Evolutionary conservation across 1,139 yeast genomes (phyloP), one percentile per base, ranked within the genome.

Genomic region (Suhomyces wounanorum): DNA sequence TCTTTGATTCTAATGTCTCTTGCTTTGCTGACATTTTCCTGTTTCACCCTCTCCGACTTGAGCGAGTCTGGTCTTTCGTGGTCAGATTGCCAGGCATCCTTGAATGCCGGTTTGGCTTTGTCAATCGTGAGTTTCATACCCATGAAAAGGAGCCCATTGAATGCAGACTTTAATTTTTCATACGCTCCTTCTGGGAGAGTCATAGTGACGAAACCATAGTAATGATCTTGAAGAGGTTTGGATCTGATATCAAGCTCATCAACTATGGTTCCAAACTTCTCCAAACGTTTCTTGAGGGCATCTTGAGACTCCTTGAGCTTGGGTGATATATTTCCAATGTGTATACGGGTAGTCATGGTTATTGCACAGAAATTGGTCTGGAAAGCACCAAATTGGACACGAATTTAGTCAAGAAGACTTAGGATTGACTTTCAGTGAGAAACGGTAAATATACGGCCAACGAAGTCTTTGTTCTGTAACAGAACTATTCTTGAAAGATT

Each of bases 111-210:
- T 45, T 70, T 73, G 21, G 86, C 85, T 43, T 60, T 62, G 42
- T 77, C 82, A 7, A 92, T 70, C 1, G 74, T 71, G 39, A 92
- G 69, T 53, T 79, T 82, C 45, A 85, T 76, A 1, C 96, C 96
- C 78, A 88, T 89, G 66, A 79, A 92, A 39, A 78, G 78, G 1
- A 86, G 81, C 21, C 92, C 95, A 63, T 89, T 79, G 54, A 89
- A 78, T 0, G 87, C 72, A 6, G 70, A 65, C 53, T 79, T 78
- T 52, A 92, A 68, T 44, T 79, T 78, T 1, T 68, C 71, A 52
- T 74, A 78, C 28, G 75, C 68, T 16, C 71, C 70, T 8, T 75
- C 71, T 0, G 77, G 69, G n/a, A 85, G 66, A 10, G 74, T 69
- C 65, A 92, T 68, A 10, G 87, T 83, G 1, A 88, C 66, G 59